Conservation (phyloP, 2,329 filamentous ascomycete species). For the Colletotrichum karsti region DNA sequence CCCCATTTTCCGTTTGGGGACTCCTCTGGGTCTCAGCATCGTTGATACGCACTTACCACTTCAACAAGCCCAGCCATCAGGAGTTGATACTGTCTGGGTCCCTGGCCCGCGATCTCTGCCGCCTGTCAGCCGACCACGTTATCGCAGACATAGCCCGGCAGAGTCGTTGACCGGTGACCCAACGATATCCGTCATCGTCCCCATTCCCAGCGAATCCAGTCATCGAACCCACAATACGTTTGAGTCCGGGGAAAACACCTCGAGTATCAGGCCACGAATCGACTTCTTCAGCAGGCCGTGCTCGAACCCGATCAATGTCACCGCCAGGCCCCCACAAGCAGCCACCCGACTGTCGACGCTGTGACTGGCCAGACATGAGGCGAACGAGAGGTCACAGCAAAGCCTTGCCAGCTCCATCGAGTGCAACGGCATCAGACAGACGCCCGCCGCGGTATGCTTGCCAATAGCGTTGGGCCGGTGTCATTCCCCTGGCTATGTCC, state of each 20-base stretch:
- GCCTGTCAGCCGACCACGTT: not conserved
- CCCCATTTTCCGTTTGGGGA: not conserved
- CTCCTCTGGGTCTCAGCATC: not conserved
- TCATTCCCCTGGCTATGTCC: not conserved
- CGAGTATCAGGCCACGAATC: not conserved
- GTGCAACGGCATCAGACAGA: constrained; percentile 13
- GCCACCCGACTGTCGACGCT: not conserved
- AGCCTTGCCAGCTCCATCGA: not conserved
- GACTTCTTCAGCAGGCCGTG: constrained; percentile 8
- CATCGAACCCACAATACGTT: not conserved
- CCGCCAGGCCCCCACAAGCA: not conserved
- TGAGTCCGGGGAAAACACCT: not conserved
- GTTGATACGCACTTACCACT: not conserved
- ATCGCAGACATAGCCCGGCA: not conserved
- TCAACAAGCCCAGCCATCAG: not conserved
- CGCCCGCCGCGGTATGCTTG: constrained; percentile 10
- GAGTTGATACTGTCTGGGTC: not conserved
- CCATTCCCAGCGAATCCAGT: not conserved
- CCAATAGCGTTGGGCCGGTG: not conserved
- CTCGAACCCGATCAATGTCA: constrained; percentile 7
- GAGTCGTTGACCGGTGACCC: not conserved
- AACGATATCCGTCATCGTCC: not conserved
- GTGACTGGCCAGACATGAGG: not conserved
- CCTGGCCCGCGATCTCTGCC: not conserved
- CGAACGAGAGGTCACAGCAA: not conserved